phyloP scores from a whole-genome alignment of 768 basidiomycete genomes.

The Collybia sp. region DNA sequence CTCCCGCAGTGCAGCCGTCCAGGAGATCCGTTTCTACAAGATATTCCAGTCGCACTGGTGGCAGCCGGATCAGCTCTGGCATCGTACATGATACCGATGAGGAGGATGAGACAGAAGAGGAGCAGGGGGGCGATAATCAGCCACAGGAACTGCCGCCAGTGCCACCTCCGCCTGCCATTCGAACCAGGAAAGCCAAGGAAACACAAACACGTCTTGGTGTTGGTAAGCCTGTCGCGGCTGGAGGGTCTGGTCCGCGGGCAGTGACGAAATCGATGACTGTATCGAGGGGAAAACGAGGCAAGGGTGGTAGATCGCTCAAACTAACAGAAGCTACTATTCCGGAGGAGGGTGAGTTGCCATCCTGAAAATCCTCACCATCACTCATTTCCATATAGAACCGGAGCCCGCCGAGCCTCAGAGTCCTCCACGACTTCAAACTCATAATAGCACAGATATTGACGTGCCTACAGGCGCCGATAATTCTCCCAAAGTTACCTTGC shows the following conservation, averaged over 20 bases:
- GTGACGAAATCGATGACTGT: conserved; percentile 55
- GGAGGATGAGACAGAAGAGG: conserved; percentile 29
- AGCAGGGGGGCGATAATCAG: conserved; percentile 14
- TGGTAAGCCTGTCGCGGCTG: conserved; percentile 61
- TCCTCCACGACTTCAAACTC: background rate
- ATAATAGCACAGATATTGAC: background rate
- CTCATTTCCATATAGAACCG: background rate
- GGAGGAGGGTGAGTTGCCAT: conserved; percentile 40
- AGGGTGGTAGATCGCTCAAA: conserved; percentile 43
- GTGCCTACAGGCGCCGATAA: no score
- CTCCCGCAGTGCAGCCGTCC: conserved; percentile 5
- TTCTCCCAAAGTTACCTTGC: no score
- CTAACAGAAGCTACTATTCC: conserved; percentile 52
- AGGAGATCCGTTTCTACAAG: conserved; percentile 31
- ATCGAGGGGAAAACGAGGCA: conserved; percentile 46
- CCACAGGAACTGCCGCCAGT: conserved; percentile 19
- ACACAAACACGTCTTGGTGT: conserved; percentile 67
- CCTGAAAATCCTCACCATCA: no score
- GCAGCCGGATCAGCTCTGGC: conserved; percentile 38
- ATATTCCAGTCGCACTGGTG: conserved; percentile 30
- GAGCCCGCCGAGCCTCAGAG: conserved; percentile 11
- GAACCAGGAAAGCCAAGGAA: conserved; percentile 70
- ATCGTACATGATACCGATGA: conserved; percentile 47
- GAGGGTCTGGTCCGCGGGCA: conserved; percentile 61
- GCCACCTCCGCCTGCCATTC: conserved; percentile 17